These are phyloP conservation scores for Rhizophora apiculata DNA, from an alignment of 345 rosid species.

Conservation along the genomic window DNA sequence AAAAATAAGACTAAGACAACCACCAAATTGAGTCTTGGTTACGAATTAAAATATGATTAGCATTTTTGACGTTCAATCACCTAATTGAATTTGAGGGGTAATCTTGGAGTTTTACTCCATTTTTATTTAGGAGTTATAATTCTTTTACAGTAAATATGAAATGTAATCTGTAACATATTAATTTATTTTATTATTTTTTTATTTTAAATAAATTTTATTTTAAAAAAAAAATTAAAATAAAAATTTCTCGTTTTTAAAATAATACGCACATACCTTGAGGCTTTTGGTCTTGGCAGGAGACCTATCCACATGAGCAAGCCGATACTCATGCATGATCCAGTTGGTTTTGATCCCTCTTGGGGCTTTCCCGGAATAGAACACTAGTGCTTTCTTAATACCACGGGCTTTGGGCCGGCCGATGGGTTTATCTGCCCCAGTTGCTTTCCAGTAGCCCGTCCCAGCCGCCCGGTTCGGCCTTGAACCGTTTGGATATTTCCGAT, in stretches of 20 bases:
- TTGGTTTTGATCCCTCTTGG: slow-evolving; percentile 79
- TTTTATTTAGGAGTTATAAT: no score
- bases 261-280: slow-evolving; percentile 43
- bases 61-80: no score
- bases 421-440: slow-evolving; percentile 93
- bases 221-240: no score
- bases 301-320: slow-evolving; percentile 78
- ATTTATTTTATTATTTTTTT: no score
- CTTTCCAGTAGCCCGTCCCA: slow-evolving; percentile 86
- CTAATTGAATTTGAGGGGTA: no score
- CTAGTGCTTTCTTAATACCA: slow-evolving; percentile 85
- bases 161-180: no score
- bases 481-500: slow-evolving; percentile 91
- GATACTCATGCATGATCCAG: slow-evolving; percentile 98
- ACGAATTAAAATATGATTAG: no score
- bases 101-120: no score
- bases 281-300: slow-evolving; percentile 59
- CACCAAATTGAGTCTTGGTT: neutral
- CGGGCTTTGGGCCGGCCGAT: slow-evolving; percentile 73
- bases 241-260: no score
- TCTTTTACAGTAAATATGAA: no score
- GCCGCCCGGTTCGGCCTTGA: slow-evolving; percentile 87
- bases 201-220: no score
- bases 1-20: neutral
- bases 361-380: slow-evolving; percentile 86